Evolutionary conservation across 108 stramenopile species (phyloP), one percentile per base, ranked within the genome.

Genomic region (Nitzschia sp.): DNA sequence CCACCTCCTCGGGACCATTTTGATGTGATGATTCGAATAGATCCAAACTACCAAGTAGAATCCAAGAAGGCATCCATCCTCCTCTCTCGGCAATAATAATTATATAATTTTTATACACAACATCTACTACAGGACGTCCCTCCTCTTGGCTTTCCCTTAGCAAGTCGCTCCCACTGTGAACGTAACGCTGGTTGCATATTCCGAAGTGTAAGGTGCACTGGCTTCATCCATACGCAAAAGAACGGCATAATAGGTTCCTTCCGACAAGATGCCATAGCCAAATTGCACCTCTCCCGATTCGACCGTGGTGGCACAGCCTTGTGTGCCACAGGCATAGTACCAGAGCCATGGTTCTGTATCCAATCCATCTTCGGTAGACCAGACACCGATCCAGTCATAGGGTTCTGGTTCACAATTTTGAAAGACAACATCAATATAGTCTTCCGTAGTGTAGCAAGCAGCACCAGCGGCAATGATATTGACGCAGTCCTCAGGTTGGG

Each of bases 311-410:
- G 42, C 7, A 26, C 74, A 75, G 29, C 46, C 55, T 56, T 66
- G 74, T 2, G 67, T 63, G 6, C 74, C 74, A 51, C 74, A 75
- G 12, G 67, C 44, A 67, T 67, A 75, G 26, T 48, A 41, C 74
- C 74, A 75, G 17, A 69, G 11, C 7, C 20, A 8, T 0, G 66
- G 63, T 17, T 75, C 60, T 1, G 42, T 6, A 48, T 75, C 61
- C 17, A 42, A 51, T 22, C 6, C 51, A 17, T 17, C 51, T 15
- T 62, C 67, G 2, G 43, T 22, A 1, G 51, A 2, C 52, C 53
- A 65, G 43, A 73, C 43, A n/a, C 73, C 73, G 34, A 73, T 73
- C 73, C 75, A 76, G 37, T 76, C 75, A 34, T 22, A 21, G 3
- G 22, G 44, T 34, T n/a, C 19, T 9, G 69, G n/a, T 19, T 57